phyloP scores from a whole-genome alignment of 2,329 filamentous ascomycete genomes.

The Beauveria sp. region DNA sequence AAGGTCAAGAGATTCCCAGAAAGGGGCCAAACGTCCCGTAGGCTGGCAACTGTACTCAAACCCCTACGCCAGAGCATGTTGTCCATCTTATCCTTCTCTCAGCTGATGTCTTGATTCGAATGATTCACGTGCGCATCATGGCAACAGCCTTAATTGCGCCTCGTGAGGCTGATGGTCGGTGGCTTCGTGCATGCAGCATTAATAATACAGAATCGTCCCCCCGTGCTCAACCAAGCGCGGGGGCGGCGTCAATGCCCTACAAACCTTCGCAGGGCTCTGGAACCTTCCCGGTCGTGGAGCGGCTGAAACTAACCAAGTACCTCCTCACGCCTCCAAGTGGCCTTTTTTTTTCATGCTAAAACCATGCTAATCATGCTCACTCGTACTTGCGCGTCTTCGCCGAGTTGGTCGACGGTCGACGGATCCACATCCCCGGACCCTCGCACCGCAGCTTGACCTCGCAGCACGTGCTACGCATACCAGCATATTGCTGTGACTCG shows the following conservation, averaged over 20 bases:
- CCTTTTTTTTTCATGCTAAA: not conserved
- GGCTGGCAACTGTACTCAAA: not conserved
- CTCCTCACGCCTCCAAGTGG: not conserved
- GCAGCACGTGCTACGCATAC: not conserved
- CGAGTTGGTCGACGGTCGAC: not conserved
- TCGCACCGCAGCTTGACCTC: not conserved
- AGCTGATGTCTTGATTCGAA: not conserved
- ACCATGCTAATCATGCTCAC: not conserved
- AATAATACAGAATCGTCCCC: not conserved
- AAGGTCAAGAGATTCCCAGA: not conserved
- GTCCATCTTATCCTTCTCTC: too few relatives aligned
- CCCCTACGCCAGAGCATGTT: not conserved
- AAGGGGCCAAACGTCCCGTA: not conserved
- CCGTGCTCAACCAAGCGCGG: not conserved
- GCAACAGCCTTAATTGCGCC: not conserved
- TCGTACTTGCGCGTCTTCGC: constrained; percentile 2
- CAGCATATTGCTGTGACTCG: not conserved
- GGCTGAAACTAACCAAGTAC: not conserved
- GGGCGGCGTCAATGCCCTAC: not conserved
- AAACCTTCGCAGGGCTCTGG: not conserved
- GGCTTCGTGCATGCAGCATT: not conserved
- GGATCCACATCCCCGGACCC: not conserved
- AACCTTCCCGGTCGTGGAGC: not conserved
- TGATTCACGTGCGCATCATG: not conserved
- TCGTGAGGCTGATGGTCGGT: not conserved